Percentiles rank a stretch among this genome's conserved stretches.
Evolutionary conservation across 352 stramenopile genomes (phyloP).

Genomic region (Phytophthora syringae): DNA sequence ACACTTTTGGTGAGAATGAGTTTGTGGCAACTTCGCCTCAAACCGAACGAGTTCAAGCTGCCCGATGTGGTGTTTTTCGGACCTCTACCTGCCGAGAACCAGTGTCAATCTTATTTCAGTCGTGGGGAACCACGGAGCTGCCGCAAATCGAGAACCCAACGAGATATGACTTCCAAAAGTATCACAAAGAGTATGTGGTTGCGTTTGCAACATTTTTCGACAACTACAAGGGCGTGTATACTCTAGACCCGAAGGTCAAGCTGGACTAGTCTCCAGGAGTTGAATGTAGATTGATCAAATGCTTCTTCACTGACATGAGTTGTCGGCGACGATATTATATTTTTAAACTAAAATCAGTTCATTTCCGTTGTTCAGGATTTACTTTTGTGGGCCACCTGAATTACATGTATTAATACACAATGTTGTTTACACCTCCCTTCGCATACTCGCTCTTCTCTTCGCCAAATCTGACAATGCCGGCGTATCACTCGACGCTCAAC

Average conservation of each 20-base stretch:
- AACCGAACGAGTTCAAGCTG: slow-evolving; percentile 83
- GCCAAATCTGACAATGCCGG: slow-evolving; percentile 61
- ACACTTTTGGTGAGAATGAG: no score
- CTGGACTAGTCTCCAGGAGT: no score
- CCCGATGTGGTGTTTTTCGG: slow-evolving; percentile 83
- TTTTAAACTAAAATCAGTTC: no score
- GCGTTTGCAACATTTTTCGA: slow-evolving; percentile 88
- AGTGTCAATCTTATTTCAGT: slow-evolving; percentile 85
- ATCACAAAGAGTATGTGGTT: slow-evolving; percentile 89
- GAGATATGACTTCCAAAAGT: slow-evolving; percentile 88
- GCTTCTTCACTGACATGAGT: no score
- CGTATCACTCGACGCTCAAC: slow-evolving; percentile 93
- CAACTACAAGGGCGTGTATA: slow-evolving; percentile 84
- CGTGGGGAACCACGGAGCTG: slow-evolving; percentile 85
- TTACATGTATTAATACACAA: not conserved
- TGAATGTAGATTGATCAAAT: no score
- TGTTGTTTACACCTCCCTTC: slow-evolving; percentile 9
- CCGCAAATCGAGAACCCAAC: slow-evolving; percentile 89
- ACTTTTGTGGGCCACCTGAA: not conserved
- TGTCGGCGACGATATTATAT: no score
- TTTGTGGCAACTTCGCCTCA: no score
- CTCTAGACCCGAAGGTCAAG: slow-evolving; percentile 54
- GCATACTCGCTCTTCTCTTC: slow-evolving; percentile 28
- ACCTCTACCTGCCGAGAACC: slow-evolving; percentile 78
- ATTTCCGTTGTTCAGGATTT: no score